Conservation (phyloP, 306 rosid genomes). For the Mimosa pudica region DNA sequence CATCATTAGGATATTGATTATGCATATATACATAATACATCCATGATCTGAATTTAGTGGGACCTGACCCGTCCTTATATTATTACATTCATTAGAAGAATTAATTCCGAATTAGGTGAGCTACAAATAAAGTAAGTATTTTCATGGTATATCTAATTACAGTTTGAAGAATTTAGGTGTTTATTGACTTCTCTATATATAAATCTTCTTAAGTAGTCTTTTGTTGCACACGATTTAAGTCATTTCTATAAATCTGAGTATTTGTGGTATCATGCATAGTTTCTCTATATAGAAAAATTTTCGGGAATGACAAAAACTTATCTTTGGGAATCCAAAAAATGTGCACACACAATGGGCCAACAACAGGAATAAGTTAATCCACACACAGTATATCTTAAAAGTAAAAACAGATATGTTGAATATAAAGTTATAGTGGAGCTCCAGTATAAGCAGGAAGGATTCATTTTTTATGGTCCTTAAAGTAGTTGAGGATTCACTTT, state of each 20-base stretch:
- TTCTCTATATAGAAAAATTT: neutral
- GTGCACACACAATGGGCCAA: neutral
- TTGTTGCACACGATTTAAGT: neutral
- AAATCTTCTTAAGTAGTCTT: neutral
- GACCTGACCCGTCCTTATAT: no score
- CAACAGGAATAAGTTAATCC: neutral
- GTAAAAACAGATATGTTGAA: neutral
- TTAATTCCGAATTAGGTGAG: neutral
- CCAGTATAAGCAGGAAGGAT: neutral
- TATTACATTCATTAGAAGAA: neutral
- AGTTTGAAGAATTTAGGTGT: neutral
- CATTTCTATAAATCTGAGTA: neutral
- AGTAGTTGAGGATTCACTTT: neutral
- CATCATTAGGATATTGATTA: neutral
- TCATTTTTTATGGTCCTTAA: neutral
- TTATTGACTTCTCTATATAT: neutral
- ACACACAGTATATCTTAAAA: neutral
- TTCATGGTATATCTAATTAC: neutral
- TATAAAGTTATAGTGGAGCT: neutral
- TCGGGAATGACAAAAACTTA: neutral
- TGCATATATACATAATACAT: no score
- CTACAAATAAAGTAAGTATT: neutral
- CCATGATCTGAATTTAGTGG: no score
- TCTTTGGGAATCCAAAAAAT: neutral
- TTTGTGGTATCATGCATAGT: neutral